A percentile compares a stretch with the other conserved stretches of the same genome.
These are phyloP conservation scores for Cinnamomum chago DNA, from an alignment of 164 flowering plant species.

Conservation along the genomic window DNA sequence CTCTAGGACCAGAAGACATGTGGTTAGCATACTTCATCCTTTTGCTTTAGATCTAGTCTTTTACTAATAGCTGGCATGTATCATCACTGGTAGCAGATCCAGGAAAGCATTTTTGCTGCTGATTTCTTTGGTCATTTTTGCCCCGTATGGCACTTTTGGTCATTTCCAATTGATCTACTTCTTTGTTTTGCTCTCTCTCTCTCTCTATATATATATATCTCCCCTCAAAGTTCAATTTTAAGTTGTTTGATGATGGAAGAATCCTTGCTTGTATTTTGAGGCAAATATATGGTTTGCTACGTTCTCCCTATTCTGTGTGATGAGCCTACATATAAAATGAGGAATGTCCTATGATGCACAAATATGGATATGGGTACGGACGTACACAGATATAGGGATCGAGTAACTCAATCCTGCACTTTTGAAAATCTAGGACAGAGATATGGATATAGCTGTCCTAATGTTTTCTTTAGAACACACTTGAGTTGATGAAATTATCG, in stretches of 20 bases:
- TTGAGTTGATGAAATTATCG: too few species aligned
- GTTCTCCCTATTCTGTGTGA: neutral
- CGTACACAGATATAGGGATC: too few species aligned
- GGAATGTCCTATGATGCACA: neutral
- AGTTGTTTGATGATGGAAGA: neutral
- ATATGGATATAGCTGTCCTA: too few species aligned
- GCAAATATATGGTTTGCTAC: neutral
- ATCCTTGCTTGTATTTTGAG: neutral
- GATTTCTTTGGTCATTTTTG: neutral
- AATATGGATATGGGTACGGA: too few species aligned
- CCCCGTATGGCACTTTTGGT: neutral
- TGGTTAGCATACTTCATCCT: conserved; percentile 49
- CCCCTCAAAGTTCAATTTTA: neutral
- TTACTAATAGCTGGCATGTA: neutral
- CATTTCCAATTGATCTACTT: neutral
- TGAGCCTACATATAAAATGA: too few species aligned
- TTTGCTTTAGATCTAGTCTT: neutral
- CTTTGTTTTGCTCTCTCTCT: neutral
- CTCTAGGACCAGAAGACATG: conserved; percentile 98
- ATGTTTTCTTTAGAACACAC: too few species aligned
- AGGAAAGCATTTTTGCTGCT: neutral
- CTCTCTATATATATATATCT: too few species aligned
- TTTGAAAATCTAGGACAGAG: too few species aligned
- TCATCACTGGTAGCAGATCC: neutral
- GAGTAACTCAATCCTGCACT: too few species aligned